Conservation (phyloP, 2,329 filamentous ascomycete species). For the Bimuria novae-zelandiae region DNA sequence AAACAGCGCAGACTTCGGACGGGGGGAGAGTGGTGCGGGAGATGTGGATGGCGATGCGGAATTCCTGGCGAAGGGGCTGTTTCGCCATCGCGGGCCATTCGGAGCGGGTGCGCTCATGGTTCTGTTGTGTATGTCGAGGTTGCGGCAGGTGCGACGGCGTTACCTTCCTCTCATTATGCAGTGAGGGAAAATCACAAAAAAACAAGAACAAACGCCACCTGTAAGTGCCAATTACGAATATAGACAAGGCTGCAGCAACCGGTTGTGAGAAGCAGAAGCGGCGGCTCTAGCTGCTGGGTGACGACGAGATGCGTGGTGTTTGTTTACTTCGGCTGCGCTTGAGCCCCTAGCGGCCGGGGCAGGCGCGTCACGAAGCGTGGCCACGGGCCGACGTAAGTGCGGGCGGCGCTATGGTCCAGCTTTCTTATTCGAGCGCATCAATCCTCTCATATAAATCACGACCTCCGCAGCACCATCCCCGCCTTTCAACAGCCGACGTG, state of each 20-base stretch:
- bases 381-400: neutral
- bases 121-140: slow-evolving; percentile 19
- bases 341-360: slow-evolving; percentile 19
- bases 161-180: slow-evolving; percentile 26
- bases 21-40: slow-evolving; percentile 54
- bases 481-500: neutral
- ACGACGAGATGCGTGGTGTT: slow-evolving; percentile 14
- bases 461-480: neutral
- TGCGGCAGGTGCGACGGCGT: slow-evolving; percentile 26
- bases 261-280: slow-evolving; percentile 12
- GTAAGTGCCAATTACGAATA: slow-evolving; percentile 24
- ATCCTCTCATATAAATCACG: neutral
- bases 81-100: slow-evolving; percentile 72
- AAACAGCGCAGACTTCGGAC: slow-evolving; percentile 79
- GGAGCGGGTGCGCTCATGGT: slow-evolving; percentile 61
- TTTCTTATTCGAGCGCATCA: slow-evolving; percentile 7
- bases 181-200: slow-evolving; percentile 15
- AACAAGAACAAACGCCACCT: slow-evolving; percentile 10
- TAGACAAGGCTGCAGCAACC: slow-evolving; percentile 32
- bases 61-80: slow-evolving; percentile 76
- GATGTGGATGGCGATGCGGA: slow-evolving; percentile 71
- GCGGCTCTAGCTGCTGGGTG: slow-evolving; percentile 17
- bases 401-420: neutral
- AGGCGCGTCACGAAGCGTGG: neutral
- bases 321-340: slow-evolving; percentile 23